A percentile compares a stretch with the other conserved stretches of the same genome.
These are phyloP conservation scores for Viola pubescens DNA, from an alignment of 441 rosid species.

Conservation along the genomic window DNA sequence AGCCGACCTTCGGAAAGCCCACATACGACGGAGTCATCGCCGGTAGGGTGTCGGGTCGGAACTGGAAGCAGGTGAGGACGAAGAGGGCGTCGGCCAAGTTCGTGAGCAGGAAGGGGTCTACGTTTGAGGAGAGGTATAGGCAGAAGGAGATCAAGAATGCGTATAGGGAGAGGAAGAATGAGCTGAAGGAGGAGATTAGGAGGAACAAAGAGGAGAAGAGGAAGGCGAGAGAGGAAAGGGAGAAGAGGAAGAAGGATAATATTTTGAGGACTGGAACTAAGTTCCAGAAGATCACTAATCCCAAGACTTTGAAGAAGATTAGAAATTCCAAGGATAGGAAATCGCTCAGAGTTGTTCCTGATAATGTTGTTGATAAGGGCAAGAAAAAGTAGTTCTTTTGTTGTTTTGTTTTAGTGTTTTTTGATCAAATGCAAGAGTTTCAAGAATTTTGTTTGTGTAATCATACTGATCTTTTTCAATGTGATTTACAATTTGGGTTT, in stretches of 20 bases:
- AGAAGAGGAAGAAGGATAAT: slow-evolving; percentile 85
- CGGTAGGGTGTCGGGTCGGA: slow-evolving; percentile 77
- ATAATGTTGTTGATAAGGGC: slow-evolving; percentile 27
- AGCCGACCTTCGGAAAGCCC: slow-evolving; percentile 52
- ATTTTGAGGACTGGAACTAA: slow-evolving; percentile 72
- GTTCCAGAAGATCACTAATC: slow-evolving; percentile 75
- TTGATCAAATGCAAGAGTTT: not conserved
- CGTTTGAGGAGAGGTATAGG: slow-evolving; percentile 54
- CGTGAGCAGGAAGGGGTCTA: slow-evolving; percentile 47
- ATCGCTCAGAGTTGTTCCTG: slow-evolving; percentile 67
- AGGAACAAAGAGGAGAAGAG: slow-evolving; percentile 76
- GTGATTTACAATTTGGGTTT: not conserved
- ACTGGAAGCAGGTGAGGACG: slow-evolving; percentile 68
- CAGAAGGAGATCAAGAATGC: slow-evolving; percentile 75
- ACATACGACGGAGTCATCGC: slow-evolving; percentile 89
- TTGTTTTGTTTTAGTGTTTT: not conserved
- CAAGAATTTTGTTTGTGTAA: too few species aligned
- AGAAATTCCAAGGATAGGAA: slow-evolving; percentile 76
- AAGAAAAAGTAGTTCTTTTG: slow-evolving; percentile 2
- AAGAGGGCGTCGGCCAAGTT: slow-evolving; percentile 66
- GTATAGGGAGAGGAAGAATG: slow-evolving; percentile 58
- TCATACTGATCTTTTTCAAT: too few species aligned
- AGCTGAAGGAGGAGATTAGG: slow-evolving; percentile 82
- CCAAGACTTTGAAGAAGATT: slow-evolving; percentile 76
- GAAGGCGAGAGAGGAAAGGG: slow-evolving; percentile 71